Conservation (phyloP, 306 rosid species). For the Cicer arietinum region DNA sequence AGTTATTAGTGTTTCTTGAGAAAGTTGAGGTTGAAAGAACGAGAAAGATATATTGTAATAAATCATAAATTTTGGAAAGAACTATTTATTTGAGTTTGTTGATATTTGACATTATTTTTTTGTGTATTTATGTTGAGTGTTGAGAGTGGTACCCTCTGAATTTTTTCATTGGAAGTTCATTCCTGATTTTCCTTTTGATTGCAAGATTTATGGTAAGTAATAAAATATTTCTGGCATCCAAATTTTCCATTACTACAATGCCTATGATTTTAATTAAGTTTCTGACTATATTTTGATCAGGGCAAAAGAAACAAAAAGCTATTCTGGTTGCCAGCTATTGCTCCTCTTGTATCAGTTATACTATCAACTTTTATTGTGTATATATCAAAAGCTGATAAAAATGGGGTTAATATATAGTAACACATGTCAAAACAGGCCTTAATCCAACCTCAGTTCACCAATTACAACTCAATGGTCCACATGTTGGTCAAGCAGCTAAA, state of each 20-base stretch:
- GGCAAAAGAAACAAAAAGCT: slow-evolving; percentile 78
- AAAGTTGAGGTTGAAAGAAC: no score
- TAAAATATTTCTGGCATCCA: neutral
- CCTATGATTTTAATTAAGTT: slow-evolving; percentile 25
- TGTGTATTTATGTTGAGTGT: neutral
- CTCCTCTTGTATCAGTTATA: slow-evolving; percentile 79
- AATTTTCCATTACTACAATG: slow-evolving; percentile 1
- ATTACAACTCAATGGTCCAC: slow-evolving; percentile 65
- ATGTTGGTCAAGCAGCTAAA: slow-evolving; percentile 76
- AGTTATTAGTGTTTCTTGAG: no score
- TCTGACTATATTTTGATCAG: slow-evolving; percentile 53
- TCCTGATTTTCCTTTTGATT: slow-evolving; percentile 72
- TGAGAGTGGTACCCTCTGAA: slow-evolving; percentile 81
- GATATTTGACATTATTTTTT: slow-evolving; percentile 25
- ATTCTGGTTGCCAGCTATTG: slow-evolving; percentile 83
- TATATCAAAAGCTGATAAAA: slow-evolving; percentile 71
- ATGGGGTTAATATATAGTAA: slow-evolving; percentile 81
- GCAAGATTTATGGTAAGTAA: slow-evolving; percentile 72
- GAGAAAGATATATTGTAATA: neutral
- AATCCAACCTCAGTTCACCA: slow-evolving; percentile 76
- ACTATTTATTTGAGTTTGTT: neutral
- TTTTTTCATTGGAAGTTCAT: slow-evolving; percentile 75
- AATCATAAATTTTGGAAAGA: neutral
- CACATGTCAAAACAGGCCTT: slow-evolving; percentile 68
- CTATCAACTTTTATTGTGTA: slow-evolving; percentile 82